These are phyloP conservation scores for Helianthus annuus DNA, from an alignment of 129 eudicot genomes.

Conservation along the genomic window HanXRQr2.0-SUNRISE NC_035446.2:94601471-94601970, in stretches of 20 bases:
- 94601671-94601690: constrained; percentile 34
- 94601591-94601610: constrained; percentile 31
- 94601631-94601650: constrained; percentile 39
- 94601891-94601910: constrained; percentile 73
- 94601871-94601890: constrained; percentile 67
- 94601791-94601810: neutral
- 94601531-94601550: constrained; percentile 60
- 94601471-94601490: constrained; percentile 9
- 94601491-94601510: constrained; percentile 50
- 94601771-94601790: neutral
- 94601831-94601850: constrained; percentile 79
- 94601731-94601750: constrained; percentile 52
- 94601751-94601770: neutral
- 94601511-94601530: constrained; percentile 56
- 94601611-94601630: constrained; percentile 43
- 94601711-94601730: constrained; percentile 51
- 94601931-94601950: constrained; percentile 86
- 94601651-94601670: constrained; percentile 42
- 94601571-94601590: constrained; percentile 39
- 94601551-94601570: constrained; percentile 52
- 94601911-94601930: constrained; percentile 63
- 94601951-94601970: constrained; percentile 78
- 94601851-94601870: constrained; percentile 41
- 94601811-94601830: constrained; percentile 80
- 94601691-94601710: constrained; percentile 46